Evolutionary conservation across 164 flowering plant species (phyloP).

Genomic region (Buxus sempervirens): DNA sequence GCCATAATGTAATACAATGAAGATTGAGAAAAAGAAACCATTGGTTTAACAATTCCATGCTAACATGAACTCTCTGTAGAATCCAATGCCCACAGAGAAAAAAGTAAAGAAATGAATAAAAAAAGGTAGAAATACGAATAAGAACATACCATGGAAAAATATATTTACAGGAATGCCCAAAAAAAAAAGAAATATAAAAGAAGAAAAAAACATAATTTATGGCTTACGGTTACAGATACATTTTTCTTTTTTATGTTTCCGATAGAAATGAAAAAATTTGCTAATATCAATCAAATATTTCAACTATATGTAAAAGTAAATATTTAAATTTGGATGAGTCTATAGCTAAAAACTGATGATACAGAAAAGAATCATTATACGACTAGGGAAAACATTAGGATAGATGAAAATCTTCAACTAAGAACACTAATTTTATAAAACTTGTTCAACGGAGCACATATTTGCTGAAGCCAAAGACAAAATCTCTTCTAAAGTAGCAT

Average conservation of each 20-base stretch:
- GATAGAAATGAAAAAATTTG: no score
- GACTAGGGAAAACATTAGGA: background rate
- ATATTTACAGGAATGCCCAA: background rate
- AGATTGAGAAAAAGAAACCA: no score
- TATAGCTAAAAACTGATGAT: constrained; percentile 50
- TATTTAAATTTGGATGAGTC: constrained; percentile 11
- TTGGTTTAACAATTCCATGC: no score
- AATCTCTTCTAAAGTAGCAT: constrained; percentile 76
- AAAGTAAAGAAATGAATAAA: background rate
- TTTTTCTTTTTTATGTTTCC: no score
- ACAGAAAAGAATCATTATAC: background rate
- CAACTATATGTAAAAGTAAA: no score
- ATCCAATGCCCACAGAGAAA: background rate
- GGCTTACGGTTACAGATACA: no score
- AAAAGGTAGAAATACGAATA: background rate
- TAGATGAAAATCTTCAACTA: background rate
- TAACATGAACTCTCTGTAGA: constrained; percentile 57
- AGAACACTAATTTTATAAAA: constrained; percentile 5
- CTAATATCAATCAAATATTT: no score
- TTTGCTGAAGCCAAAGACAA: constrained; percentile 46
- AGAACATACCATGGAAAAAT: background rate
- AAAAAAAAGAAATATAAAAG: no score
- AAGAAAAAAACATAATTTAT: no score
- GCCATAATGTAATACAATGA: no score
- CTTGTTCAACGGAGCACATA: constrained; percentile 57